Evolutionary conservation across 352 stramenopile genomes (phyloP).

Genomic region (Globisporangium emineosum): DNA sequence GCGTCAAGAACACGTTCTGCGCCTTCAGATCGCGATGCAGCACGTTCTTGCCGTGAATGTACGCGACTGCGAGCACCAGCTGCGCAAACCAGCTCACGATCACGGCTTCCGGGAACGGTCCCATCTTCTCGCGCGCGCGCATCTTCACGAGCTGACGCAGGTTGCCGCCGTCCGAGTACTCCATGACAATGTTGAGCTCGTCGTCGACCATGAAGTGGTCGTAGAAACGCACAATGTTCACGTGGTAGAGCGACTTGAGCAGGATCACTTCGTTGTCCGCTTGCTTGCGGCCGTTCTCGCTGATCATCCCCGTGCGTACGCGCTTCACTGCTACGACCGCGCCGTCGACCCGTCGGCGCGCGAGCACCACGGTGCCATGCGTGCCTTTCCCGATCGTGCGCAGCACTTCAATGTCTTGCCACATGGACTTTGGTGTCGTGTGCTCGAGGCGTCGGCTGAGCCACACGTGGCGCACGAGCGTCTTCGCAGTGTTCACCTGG

Average conservation of each 20-base stretch:
- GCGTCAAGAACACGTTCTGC: slow-evolving; percentile 86
- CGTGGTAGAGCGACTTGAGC: slow-evolving; percentile 87
- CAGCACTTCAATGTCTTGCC: slow-evolving; percentile 83
- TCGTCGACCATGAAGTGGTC: slow-evolving; percentile 85
- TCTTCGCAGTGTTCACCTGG: slow-evolving; percentile 89
- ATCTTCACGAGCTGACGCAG: slow-evolving; percentile 81
- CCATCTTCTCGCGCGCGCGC: slow-evolving; percentile 73
- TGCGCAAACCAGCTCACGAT: slow-evolving; percentile 90
- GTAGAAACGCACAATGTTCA: slow-evolving; percentile 90
- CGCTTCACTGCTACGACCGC: slow-evolving; percentile 85
- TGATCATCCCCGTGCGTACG: slow-evolving; percentile 76
- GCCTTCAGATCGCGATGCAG: slow-evolving; percentile 86
- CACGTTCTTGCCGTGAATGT: slow-evolving; percentile 89
- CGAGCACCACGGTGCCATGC: slow-evolving; percentile 81
- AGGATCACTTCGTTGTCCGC: slow-evolving; percentile 88
- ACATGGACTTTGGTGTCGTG: slow-evolving; percentile 69
- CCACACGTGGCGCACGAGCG: slow-evolving; percentile 86
- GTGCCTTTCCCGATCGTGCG: slow-evolving; percentile 86
- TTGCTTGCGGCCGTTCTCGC: slow-evolving; percentile 81
- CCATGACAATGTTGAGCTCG: slow-evolving; percentile 90
- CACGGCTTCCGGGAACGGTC: slow-evolving; percentile 75
- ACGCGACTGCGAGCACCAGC: slow-evolving; percentile 77
- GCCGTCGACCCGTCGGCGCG: slow-evolving; percentile 69
- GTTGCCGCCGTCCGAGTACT: slow-evolving; percentile 83
- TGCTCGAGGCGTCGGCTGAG: slow-evolving; percentile 67